phyloP scores from a whole-genome alignment of 106 monocot genomes.

The Dendrobium officinale region DNA sequence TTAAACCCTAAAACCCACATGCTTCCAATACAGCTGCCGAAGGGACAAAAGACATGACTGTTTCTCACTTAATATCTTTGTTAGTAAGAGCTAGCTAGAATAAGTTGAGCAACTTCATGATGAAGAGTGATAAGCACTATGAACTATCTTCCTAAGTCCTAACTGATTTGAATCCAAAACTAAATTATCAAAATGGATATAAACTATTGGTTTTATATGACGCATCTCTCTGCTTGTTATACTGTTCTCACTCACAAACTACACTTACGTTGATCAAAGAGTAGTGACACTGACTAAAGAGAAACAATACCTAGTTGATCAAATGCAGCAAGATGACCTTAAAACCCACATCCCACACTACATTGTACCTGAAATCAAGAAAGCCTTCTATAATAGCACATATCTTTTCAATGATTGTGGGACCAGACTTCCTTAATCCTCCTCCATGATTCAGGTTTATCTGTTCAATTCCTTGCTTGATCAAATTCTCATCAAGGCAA shows the following conservation, averaged over 20 bases:
- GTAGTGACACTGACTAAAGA: not conserved
- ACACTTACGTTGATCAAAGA: not conserved
- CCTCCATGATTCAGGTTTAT: slow-evolving; percentile 25
- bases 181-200: not conserved
- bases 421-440: slow-evolving; percentile 46
- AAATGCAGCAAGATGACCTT: slow-evolving; percentile 65
- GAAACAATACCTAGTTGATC: slow-evolving; percentile 52
- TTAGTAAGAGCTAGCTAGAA: too few relatives aligned
- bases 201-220: not conserved
- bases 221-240: not conserved
- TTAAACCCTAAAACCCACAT: not conserved
- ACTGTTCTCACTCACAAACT: not conserved
- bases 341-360: slow-evolving; percentile 87
- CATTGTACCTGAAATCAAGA: slow-evolving; percentile 61
- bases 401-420: slow-evolving; percentile 84
- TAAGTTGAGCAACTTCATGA: too few relatives aligned
- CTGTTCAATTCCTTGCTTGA: slow-evolving; percentile 65
- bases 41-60: not conserved
- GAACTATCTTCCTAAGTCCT: too few relatives aligned
- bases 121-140: not conserved
- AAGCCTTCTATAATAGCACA: slow-evolving; percentile 75
- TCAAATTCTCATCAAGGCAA: slow-evolving; percentile 66
- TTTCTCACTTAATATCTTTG: too few relatives aligned
- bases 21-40: not conserved
- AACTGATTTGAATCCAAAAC: not conserved